Conservation (phyloP, 192 early-diverging fungal genomes). For the Piromyces finnis region DNA sequence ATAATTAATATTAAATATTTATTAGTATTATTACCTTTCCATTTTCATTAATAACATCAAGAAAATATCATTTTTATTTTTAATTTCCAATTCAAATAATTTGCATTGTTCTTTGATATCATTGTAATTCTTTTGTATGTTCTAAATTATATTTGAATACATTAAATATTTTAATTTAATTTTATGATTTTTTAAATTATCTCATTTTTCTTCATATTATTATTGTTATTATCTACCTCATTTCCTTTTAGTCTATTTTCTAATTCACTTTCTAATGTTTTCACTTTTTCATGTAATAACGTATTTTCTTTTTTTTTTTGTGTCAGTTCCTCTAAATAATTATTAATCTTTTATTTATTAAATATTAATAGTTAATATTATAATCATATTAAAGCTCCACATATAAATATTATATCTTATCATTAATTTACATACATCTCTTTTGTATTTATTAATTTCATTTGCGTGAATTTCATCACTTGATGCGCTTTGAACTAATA, state of each 20-base stretch:
- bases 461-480: background rate
- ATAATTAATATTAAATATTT: no score
- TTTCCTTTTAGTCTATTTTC: background rate
- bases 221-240: background rate
- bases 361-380: no score
- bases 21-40: background rate
- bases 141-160: no score
- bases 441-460: background rate
- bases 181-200: no score
- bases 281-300: background rate
- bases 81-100: background rate
- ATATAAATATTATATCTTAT: no score
- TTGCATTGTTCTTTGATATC: background rate
- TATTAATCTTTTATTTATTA: background rate
- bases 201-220: no score
- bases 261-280: background rate
- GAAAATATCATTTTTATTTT: background rate
- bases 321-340: background rate
- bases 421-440: background rate
- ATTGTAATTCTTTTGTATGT: no score
- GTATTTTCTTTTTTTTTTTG: background rate
- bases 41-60: background rate
- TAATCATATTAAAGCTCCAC: no score
- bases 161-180: no score
- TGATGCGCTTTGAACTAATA: background rate